Percentiles rank a stretch among this genome's conserved stretches.
phyloP scores from a whole-genome alignment of 495 filamentous ascomycete genomes.

The Alectoria sarmentosa region DNA sequence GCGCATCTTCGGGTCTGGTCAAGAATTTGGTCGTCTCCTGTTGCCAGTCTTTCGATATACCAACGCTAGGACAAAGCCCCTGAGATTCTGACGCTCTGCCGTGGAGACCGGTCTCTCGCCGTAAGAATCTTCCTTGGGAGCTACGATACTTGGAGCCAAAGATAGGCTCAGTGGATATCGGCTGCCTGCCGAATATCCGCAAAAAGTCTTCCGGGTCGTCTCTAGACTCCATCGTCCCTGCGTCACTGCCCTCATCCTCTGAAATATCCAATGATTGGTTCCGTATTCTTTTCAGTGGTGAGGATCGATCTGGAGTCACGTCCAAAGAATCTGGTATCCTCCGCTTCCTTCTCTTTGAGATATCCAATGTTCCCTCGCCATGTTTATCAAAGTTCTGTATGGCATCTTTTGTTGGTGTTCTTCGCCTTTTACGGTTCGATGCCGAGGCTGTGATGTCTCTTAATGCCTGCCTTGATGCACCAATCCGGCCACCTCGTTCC shows the following conservation, averaged over 20 bases:
- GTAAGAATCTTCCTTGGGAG: conserved; percentile 19
- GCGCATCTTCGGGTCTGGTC: conserved; percentile 55
- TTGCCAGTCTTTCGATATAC: conserved; percentile 53
- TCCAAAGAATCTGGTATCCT: conserved; percentile 34
- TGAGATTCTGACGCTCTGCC: conserved; percentile 1
- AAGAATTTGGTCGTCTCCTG: conserved; percentile 67
- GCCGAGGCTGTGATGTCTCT: conserved; percentile 60
- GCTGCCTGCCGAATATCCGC: neutral
- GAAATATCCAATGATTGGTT: conserved; percentile 14
- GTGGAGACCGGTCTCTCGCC: conserved; percentile 19
- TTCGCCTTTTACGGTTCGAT: conserved; percentile 45
- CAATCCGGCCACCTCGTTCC: conserved; percentile 39
- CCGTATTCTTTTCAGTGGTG: conserved; percentile 24
- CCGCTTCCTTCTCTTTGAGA: conserved; percentile 33
- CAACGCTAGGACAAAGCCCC: conserved; percentile 18
- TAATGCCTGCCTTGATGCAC: conserved; percentile 56
- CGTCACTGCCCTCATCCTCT: conserved; percentile 10
- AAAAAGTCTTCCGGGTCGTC: conserved; percentile 5
- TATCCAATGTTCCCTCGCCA: conserved; percentile 19
- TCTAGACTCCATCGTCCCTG: conserved; percentile 7
- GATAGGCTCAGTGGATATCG: conserved; percentile 4
- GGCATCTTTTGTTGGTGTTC: conserved; percentile 29
- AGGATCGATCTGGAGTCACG: conserved; percentile 26
- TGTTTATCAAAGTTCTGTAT: conserved; percentile 30
- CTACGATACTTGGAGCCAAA: conserved; percentile 6